Conservation (phyloP, 164 flowering plant genomes). For the Aristolochia fimbriata region DNA sequence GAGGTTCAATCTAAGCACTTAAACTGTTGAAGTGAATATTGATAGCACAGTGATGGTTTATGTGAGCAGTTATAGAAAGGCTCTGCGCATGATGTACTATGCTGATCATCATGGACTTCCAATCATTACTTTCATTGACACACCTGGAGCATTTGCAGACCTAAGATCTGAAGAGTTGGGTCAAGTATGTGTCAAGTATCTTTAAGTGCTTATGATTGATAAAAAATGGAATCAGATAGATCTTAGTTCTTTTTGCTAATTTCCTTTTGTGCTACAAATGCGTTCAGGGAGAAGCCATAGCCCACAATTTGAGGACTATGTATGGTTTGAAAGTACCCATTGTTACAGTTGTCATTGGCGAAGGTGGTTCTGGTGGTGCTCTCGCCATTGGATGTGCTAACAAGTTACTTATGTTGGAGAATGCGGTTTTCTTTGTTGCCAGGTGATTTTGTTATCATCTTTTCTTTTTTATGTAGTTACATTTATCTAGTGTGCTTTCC, state of each 20-base stretch:
- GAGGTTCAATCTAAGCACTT: neutral
- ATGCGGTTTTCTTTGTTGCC: slow-evolving; percentile 98
- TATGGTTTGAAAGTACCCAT: slow-evolving; percentile 91
- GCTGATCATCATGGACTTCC: slow-evolving; percentile 95
- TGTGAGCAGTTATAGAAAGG: slow-evolving; percentile 78
- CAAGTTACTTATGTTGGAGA: slow-evolving; percentile 88
- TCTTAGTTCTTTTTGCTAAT: slow-evolving; percentile 4
- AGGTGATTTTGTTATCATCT: slow-evolving; percentile 39
- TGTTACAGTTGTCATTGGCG: slow-evolving; percentile 87
- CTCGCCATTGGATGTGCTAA: slow-evolving; percentile 92
- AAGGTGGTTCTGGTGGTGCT: slow-evolving; percentile 99
- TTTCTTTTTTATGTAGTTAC: neutral
- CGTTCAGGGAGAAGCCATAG: slow-evolving; percentile 95
- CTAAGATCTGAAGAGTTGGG: slow-evolving; percentile 85
- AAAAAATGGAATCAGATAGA: neutral
- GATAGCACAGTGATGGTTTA: no score
- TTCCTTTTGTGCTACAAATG: neutral
- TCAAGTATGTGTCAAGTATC: slow-evolving; percentile 48
- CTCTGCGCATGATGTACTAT: slow-evolving; percentile 86
- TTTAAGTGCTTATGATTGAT: neutral
- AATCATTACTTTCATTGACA: slow-evolving; percentile 83
- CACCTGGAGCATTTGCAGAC: slow-evolving; percentile 97
- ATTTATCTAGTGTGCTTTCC: no score
- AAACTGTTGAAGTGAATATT: no score
- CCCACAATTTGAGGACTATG: slow-evolving; percentile 80